Evolutionary conservation across 306 rosid species (phyloP).

Genomic region (Clitoria ternatea): DNA sequence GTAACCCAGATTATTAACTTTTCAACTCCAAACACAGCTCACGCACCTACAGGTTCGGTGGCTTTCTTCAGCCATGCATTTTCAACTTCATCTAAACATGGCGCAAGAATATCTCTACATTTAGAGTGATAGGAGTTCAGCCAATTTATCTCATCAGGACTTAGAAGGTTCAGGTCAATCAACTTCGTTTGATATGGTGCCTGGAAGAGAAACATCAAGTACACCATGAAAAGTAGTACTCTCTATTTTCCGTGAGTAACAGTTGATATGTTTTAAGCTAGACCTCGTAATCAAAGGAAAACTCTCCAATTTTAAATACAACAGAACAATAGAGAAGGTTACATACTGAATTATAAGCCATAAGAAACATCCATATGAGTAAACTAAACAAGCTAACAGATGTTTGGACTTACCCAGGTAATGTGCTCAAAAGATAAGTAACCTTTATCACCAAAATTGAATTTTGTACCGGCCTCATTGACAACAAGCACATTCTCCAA

Average conservation of each 20-base stretch:
- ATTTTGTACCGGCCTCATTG: constrained; percentile 74
- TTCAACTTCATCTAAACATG: constrained; percentile 66
- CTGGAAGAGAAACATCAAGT: constrained; percentile 41
- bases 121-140: constrained; percentile 72
- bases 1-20: background rate
- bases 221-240: constrained; percentile 4
- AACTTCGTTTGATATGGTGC: constrained; percentile 88
- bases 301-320: background rate
- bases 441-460: constrained; percentile 88
- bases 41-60: constrained; percentile 63
- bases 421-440: constrained; percentile 91
- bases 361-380: background rate
- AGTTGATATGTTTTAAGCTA: background rate
- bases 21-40: constrained; percentile 19
- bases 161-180: constrained; percentile 63
- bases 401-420: constrained; percentile 68
- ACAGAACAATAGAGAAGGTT: background rate
- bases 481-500: constrained; percentile 95
- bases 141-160: constrained; percentile 76
- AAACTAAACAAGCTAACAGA: background rate
- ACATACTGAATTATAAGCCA: background rate
- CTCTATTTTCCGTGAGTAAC: background rate
- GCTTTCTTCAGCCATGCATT: constrained; percentile 84
- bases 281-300: background rate
- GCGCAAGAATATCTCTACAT: constrained; percentile 68